These are phyloP conservation scores for Angophora floribunda DNA, from an alignment of 345 rosid genomes.

Conservation along the genomic window DNA sequence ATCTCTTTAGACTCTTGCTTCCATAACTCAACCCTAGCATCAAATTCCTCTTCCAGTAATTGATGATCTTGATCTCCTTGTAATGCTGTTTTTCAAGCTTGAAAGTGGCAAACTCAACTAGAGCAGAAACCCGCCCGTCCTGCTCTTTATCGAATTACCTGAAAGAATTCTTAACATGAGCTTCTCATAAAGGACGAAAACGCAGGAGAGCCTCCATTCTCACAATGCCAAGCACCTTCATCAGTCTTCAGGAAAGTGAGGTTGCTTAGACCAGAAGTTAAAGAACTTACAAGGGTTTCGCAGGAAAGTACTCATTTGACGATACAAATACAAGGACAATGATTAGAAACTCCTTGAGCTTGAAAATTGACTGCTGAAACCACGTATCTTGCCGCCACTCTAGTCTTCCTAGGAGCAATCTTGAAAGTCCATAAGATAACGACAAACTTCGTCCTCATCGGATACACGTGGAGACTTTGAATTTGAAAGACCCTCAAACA, in stretches of 20 bases:
- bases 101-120: not conserved
- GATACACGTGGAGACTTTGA: not conserved
- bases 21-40: not conserved
- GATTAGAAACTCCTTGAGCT: not conserved
- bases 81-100: not conserved
- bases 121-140: not conserved
- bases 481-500: not conserved
- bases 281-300: not conserved
- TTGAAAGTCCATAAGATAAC: not conserved
- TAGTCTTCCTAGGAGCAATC: not conserved
- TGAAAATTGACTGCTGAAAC: not conserved
- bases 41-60: not conserved
- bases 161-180: not conserved
- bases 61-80: not conserved
- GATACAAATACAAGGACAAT: not conserved
- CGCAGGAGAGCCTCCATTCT: not conserved
- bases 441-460: not conserved
- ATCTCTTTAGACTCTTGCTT: not conserved
- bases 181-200: not conserved
- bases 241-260: not conserved
- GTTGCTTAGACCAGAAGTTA: not conserved
- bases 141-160: not conserved
- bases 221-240: not conserved
- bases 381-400: not conserved
- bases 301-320: not conserved